phyloP scores from a whole-genome alignment of 1,284 basidiomycete species.

The Boletus mariae region DNA sequence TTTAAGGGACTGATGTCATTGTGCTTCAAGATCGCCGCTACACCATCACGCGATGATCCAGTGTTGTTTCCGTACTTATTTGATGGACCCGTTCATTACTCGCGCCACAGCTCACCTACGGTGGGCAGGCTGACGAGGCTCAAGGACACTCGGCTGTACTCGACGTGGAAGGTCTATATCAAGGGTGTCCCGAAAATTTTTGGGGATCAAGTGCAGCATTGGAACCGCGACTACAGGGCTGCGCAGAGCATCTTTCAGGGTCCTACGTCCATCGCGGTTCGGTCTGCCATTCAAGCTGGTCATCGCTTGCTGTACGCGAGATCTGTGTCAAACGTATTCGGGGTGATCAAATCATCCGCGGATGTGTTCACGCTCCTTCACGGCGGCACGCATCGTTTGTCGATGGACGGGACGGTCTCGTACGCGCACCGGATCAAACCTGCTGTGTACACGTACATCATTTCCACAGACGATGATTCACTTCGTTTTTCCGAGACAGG shows the following conservation, averaged over 20 bases:
- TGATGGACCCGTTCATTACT: constrained; percentile 69
- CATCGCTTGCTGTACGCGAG: constrained; percentile 74
- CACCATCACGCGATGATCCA: constrained; percentile 38
- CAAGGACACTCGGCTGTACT: constrained; percentile 64
- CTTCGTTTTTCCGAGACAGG: constrained; percentile 78
- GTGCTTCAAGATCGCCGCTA: constrained; percentile 39
- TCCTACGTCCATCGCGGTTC: constrained; percentile 56
- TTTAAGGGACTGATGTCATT: constrained; percentile 28
- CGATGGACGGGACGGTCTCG: constrained; percentile 16
- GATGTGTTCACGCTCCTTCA: constrained; percentile 53
- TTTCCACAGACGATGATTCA: constrained; percentile 64
- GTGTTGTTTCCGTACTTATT: constrained; percentile 54
- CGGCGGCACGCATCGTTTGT: constrained; percentile 33
- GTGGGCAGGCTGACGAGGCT: constrained; percentile 59
- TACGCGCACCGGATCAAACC: constrained; percentile 63
- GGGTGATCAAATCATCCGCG: constrained; percentile 45
- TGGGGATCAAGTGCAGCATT: constrained; percentile 55
- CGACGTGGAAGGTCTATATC: constrained; percentile 76
- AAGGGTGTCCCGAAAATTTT: constrained; percentile 59
- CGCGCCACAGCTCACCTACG: constrained; percentile 65
- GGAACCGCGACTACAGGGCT: constrained; percentile 64
- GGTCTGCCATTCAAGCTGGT: constrained; percentile 63
- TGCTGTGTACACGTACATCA: constrained; percentile 75
- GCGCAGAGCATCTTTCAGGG: constrained; percentile 70
- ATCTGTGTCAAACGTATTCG: constrained; percentile 51